Evolutionary conservation across 2,329 filamentous ascomycete species (phyloP).

Genomic region (Moelleriella libera): DNA sequence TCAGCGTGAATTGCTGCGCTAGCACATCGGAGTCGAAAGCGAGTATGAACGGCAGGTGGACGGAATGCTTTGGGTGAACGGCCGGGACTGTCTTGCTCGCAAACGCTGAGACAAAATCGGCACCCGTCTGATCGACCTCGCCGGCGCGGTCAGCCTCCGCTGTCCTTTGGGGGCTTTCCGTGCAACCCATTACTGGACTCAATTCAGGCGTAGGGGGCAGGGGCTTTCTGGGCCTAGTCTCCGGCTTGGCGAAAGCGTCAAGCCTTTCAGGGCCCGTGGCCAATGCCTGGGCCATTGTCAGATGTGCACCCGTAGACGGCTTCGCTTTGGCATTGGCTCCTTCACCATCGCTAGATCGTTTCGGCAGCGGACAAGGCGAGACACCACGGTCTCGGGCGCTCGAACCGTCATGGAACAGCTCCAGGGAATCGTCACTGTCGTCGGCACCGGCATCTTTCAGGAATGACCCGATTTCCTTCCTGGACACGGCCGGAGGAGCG

Average conservation of each 20-base stretch:
- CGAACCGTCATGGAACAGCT: conserved; percentile 39
- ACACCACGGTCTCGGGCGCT: conserved; percentile 23
- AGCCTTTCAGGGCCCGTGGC: conserved; percentile 3
- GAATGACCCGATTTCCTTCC: conserved; percentile 26
- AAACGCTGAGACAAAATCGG: not conserved
- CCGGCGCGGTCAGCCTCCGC: conserved; percentile 5
- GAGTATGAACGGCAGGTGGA: conserved; percentile 66
- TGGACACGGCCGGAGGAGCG: conserved; percentile 8
- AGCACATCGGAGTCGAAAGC: conserved; percentile 68
- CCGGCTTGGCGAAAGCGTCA: not conserved
- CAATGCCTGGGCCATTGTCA: conserved; percentile 33
- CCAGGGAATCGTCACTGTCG: conserved; percentile 48
- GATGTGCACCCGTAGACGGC: conserved; percentile 11
- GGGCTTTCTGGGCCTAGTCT: conserved; percentile 7
- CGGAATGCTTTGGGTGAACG: conserved; percentile 25
- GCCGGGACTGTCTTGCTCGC: conserved; percentile 16
- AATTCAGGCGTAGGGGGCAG: conserved; percentile 30
- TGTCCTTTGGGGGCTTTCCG: conserved; percentile 9
- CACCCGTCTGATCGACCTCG: not conserved
- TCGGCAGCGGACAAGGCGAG: conserved; percentile 13
- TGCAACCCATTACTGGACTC: conserved; percentile 27
- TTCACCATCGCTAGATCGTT: conserved; percentile 14
- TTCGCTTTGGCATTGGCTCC: not conserved
- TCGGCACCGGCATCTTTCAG: conserved; percentile 35
- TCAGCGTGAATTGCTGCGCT: conserved; percentile 71